These are phyloP conservation scores for Leccinum pachyderme DNA, from an alignment of 1,284 basidiomycete species.

Conservation along the genomic window DNA sequence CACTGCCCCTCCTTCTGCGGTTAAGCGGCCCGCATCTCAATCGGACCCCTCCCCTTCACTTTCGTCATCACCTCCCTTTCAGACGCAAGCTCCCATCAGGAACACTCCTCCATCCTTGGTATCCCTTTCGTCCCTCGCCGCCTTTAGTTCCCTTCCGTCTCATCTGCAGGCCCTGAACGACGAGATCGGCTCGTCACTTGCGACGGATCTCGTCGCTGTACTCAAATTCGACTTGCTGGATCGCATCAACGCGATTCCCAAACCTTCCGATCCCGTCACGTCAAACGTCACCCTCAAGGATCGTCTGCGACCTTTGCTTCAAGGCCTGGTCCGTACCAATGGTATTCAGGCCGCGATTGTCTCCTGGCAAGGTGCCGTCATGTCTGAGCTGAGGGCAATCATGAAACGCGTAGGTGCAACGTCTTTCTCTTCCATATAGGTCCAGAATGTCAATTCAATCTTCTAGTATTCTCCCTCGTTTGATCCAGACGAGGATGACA, in stretches of 20 bases:
- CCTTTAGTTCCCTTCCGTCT: slow-evolving; percentile 69
- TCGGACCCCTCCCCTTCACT: slow-evolving; percentile 25
- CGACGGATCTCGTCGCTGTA: slow-evolving; percentile 71
- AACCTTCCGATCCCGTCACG: slow-evolving; percentile 30
- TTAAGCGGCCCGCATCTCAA: slow-evolving; percentile 11
- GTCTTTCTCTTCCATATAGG: slow-evolving; percentile 11
- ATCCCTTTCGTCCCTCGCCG: slow-evolving; percentile 61
- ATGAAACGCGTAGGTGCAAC: slow-evolving; percentile 52
- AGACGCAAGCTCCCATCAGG: slow-evolving; percentile 11
- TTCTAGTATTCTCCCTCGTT: slow-evolving; percentile 56
- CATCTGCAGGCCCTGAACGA: slow-evolving; percentile 64
- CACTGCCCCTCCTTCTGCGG: not conserved
- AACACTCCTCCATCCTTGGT: slow-evolving; percentile 33
- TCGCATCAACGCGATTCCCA: slow-evolving; percentile 39
- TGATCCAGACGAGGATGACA: slow-evolving; percentile 55
- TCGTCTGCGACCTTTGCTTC: slow-evolving; percentile 66
- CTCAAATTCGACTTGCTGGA: slow-evolving; percentile 68
- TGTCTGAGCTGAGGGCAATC: slow-evolving; percentile 63
- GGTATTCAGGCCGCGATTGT: slow-evolving; percentile 68
- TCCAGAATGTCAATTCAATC: slow-evolving; percentile 5
- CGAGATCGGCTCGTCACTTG: slow-evolving; percentile 77
- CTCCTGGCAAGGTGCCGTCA: slow-evolving; percentile 77
- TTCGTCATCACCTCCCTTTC: slow-evolving; percentile 25
- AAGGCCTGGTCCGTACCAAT: slow-evolving; percentile 74
- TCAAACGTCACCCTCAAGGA: slow-evolving; percentile 50